Evolutionary conservation across 192 early-diverging fungal genomes (phyloP).

Genomic region (Neocallimastix lanati): DNA sequence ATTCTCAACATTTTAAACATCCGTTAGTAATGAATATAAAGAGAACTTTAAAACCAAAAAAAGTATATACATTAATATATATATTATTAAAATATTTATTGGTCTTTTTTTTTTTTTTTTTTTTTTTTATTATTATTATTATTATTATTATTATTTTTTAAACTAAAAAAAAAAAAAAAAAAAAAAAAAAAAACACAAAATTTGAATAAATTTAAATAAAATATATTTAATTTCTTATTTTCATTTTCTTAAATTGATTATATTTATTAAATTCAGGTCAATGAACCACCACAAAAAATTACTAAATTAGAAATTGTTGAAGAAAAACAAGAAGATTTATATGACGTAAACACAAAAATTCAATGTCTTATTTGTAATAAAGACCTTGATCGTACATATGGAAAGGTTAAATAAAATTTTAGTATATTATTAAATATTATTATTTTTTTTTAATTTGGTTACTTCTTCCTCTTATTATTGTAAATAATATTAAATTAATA

Average conservation of each 20-base stretch:
- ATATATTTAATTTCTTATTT: too few relatives aligned
- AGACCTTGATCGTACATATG: constrained; percentile 31
- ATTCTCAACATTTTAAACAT: constrained; percentile 55
- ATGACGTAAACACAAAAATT: constrained; percentile 52
- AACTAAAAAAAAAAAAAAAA: too few relatives aligned
- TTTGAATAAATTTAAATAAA: not conserved
- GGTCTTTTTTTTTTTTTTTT: too few relatives aligned
- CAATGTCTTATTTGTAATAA: constrained; percentile 65
- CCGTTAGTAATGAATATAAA: constrained; percentile 69
- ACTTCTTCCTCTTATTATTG: too few relatives aligned
- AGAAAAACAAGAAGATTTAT: constrained; percentile 50
- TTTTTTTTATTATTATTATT: too few relatives aligned
- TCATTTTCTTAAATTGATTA: too few relatives aligned
- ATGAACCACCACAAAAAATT: constrained; percentile 65
- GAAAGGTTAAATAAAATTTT: constrained; percentile 16
- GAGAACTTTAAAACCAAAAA: constrained; percentile 24
- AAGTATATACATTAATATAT: not conserved
- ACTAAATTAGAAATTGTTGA: constrained; percentile 77
- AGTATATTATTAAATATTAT: not conserved
- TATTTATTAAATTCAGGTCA: too few relatives aligned
- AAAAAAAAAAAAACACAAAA: not conserved
- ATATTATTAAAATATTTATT: too few relatives aligned
- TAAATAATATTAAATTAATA: constrained; percentile 1
- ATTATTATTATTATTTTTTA: too few relatives aligned
- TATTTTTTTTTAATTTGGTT: too few relatives aligned